Percentiles rank a stretch among this genome's conserved stretches.
Evolutionary conservation across 805 yeast species (phyloP).

Genomic region (Debaryomyces maramus): DNA sequence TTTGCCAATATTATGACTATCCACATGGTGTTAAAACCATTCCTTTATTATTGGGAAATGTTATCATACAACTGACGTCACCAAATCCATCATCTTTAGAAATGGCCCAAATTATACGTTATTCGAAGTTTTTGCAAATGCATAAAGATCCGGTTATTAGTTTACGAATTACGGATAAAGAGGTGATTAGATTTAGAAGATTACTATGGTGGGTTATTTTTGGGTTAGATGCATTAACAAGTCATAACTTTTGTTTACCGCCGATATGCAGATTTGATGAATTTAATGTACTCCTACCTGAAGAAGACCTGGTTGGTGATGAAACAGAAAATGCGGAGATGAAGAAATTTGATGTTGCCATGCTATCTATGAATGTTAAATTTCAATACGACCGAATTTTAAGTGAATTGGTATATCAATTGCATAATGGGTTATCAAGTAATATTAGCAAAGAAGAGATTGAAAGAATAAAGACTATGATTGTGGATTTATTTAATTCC

Average conservation of each 20-base stretch:
- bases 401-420: constrained; percentile 52
- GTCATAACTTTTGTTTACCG: constrained; percentile 54
- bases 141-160: constrained; percentile 61
- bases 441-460: constrained; percentile 44
- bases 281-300: constrained; percentile 59
- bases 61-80: constrained; percentile 50
- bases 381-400: constrained; percentile 52
- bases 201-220: constrained; percentile 70
- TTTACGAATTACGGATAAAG: constrained; percentile 49
- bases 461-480: constrained; percentile 46
- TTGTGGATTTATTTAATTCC: constrained; percentile 48
- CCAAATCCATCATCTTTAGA: constrained; percentile 59
- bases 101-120: constrained; percentile 54
- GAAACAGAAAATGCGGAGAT: constrained; percentile 29
- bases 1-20: constrained; percentile 49
- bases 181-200: constrained; percentile 52
- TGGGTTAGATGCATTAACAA: constrained; percentile 55
- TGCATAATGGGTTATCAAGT: constrained; percentile 49
- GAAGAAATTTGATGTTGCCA: constrained; percentile 42
- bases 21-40: constrained; percentile 48
- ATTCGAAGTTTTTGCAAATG: constrained; percentile 55
- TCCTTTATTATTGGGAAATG: constrained; percentile 47
- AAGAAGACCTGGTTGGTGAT: constrained; percentile 35
- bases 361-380: constrained; percentile 53
- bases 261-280: constrained; percentile 55